phyloP scores from a whole-genome alignment of 139 green algal species.

The Spirogloea muscicola region DNA sequence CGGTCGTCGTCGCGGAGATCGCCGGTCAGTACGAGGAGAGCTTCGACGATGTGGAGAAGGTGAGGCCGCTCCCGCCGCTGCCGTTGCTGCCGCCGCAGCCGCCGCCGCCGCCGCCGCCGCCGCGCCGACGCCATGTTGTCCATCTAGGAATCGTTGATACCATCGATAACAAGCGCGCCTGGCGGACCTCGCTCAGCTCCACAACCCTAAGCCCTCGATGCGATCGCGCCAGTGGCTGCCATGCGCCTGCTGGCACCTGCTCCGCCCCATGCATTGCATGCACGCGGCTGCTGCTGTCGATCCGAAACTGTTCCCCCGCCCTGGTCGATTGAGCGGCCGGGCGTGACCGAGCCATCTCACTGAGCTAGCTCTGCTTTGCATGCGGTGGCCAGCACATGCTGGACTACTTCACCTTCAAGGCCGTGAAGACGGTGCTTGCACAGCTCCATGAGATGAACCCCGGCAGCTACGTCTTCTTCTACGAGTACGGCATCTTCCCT shows the following conservation, averaged over 20 bases:
- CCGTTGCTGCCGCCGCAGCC: no score
- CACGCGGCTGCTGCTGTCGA: background rate
- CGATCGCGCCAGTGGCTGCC: no score
- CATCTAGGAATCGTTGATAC: no score
- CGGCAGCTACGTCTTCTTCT: slow-evolving; percentile 31
- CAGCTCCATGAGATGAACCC: slow-evolving; percentile 47
- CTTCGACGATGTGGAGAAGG: slow-evolving; percentile 37
- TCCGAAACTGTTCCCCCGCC: background rate
- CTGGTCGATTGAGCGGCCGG: background rate
- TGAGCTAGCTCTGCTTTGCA: background rate
- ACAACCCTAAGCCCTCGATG: no score
- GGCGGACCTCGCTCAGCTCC: no score
- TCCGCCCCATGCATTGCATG: no score
- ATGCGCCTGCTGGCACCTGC: background rate
- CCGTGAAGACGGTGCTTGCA: slow-evolving; percentile 35
- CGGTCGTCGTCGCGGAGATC: no score
- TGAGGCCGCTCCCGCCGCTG: no score
- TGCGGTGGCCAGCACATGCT: slow-evolving; percentile 25
- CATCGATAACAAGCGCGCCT: no score
- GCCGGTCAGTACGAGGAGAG: slow-evolving; percentile 26
- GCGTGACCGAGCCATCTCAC: background rate
- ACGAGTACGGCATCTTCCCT: no score
- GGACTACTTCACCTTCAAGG: slow-evolving; percentile 47
- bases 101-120: no score
- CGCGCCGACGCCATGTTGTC: no score